phyloP scores from a whole-genome alignment of 106 monocot genomes.

The Agapanthus africanus region DNA sequence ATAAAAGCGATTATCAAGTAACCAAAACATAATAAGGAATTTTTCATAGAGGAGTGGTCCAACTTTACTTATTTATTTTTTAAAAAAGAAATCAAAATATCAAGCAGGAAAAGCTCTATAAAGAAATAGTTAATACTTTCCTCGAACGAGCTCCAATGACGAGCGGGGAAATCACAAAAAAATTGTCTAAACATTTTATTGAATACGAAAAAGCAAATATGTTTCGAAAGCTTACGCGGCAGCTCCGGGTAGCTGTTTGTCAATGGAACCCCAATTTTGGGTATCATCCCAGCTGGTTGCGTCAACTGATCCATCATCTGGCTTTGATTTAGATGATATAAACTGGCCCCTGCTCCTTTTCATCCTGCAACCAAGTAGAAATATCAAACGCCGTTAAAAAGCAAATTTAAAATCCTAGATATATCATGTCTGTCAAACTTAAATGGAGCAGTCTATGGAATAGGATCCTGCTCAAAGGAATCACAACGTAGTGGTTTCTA shows the following conservation, averaged over 20 bases:
- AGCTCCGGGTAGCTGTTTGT: slow-evolving; percentile 66
- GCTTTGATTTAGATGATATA: slow-evolving; percentile 83
- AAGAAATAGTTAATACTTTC: no score
- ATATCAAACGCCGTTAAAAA: background rate
- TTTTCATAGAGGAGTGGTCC: no score
- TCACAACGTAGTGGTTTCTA: background rate
- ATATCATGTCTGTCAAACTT: background rate
- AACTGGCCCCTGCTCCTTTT: slow-evolving; percentile 89
- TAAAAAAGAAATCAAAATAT: no score
- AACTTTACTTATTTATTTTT: no score
- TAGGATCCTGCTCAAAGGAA: background rate
- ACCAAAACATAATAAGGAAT: no score
- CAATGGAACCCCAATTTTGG: slow-evolving; percentile 51
- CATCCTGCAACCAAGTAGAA: slow-evolving; percentile 55
- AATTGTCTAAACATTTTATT: background rate
- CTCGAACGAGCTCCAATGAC: no score
- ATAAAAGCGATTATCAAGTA: no score
- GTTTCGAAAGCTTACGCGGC: slow-evolving; percentile 40
- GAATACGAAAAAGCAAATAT: background rate
- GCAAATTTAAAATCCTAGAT: background rate
- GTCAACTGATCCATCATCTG: slow-evolving; percentile 48
- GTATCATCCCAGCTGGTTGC: slow-evolving; percentile 45
- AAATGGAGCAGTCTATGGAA: background rate
- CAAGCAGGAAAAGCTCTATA: no score
- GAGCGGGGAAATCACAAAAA: background rate